Percentiles rank a stretch among this genome's conserved stretches.
These are phyloP conservation scores for Actinomortierella wolfii DNA, from an alignment of 371 early-diverging fungal species.

Conservation along the genomic window DNA sequence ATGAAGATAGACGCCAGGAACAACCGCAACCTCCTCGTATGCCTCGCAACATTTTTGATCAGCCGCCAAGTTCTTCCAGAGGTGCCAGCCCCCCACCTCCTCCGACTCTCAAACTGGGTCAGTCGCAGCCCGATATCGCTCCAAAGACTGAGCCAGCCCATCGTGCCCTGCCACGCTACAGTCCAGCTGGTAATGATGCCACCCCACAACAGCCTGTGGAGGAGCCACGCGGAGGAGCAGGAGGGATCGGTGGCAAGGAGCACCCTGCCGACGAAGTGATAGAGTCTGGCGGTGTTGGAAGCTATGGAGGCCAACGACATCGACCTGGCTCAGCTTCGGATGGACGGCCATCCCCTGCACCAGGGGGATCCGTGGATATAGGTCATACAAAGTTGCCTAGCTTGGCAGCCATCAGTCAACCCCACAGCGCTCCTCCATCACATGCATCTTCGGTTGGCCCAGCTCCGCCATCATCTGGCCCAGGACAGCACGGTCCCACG, in stretches of 20 bases:
- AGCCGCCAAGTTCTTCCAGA: no score
- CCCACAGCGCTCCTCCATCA: background rate
- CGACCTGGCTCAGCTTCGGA: conserved; percentile 21
- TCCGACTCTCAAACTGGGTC: no score
- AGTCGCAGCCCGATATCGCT: no score
- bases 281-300: conserved; percentile 37
- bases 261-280: conserved; percentile 36
- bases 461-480: conserved; percentile 12
- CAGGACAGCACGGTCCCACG: conserved; percentile 5
- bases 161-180: no score
- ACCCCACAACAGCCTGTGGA: no score
- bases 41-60: background rate
- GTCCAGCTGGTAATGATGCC: no score
- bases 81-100: no score
- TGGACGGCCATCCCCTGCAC: no score
- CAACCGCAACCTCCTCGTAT: background rate
- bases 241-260: conserved; percentile 14
- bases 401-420: conserved; percentile 13
- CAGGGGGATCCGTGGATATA: no score
- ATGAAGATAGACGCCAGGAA: conserved; percentile 17
- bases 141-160: no score
- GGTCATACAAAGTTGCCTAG: conserved; percentile 19
- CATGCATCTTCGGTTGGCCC: background rate
- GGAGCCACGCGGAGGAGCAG: background rate
- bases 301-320: conserved; percentile 20